phyloP scores from a whole-genome alignment of 495 filamentous ascomycete genomes.

The Pyrenopolyporus hunteri region DNA sequence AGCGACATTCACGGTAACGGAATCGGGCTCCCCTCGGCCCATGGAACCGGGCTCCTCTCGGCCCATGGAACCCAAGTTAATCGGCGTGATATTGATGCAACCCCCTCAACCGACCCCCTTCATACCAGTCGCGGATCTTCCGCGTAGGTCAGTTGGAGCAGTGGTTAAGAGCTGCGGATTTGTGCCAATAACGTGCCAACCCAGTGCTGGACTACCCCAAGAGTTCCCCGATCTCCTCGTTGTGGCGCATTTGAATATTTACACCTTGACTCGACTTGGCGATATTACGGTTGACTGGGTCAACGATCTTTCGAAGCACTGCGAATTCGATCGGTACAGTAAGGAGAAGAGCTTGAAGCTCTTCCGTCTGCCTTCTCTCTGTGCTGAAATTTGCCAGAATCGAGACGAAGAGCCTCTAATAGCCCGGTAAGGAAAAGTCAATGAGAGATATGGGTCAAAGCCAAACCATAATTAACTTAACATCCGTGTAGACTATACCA shows the following conservation, averaged over 20 bases:
- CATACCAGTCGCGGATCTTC: background rate
- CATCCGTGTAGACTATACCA: background rate
- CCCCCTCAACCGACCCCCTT: background rate
- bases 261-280: background rate
- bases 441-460: background rate
- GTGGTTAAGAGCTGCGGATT: background rate
- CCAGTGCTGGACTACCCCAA: background rate
- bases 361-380: constrained; percentile 12
- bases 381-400: constrained; percentile 5
- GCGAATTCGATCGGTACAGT: constrained; percentile 4
- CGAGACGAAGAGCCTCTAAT: background rate
- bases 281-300: constrained; percentile 5
- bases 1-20: background rate
- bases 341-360: constrained; percentile 4
- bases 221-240: background rate
- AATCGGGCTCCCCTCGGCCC: background rate
- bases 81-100: background rate
- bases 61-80: too few species aligned
- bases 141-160: background rate
- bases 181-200: background rate
- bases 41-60: too few species aligned
- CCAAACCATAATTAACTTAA: background rate
- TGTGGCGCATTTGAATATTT: constrained; percentile 2
- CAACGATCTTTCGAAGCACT: constrained; percentile 4
- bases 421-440: background rate